Evolutionary conservation across 2,329 filamentous ascomycete species (phyloP).

Genomic region (Colletotrichum tabaci): DNA sequence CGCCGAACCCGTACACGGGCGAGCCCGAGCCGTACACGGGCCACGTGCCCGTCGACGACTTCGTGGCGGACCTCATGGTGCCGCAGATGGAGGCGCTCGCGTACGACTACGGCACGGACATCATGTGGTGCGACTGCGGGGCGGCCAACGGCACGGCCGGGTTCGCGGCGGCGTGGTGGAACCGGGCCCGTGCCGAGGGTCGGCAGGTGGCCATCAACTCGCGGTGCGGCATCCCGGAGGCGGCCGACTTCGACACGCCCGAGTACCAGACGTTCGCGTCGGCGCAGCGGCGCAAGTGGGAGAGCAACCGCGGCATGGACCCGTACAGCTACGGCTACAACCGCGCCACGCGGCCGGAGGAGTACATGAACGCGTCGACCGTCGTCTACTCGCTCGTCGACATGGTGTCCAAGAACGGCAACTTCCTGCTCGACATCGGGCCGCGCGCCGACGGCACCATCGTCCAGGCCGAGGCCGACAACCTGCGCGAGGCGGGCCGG

Average conservation of each 20-base stretch:
- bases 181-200: constrained; percentile 53
- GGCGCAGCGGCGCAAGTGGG: constrained; percentile 66
- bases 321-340: constrained; percentile 74
- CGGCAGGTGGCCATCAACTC: constrained; percentile 69
- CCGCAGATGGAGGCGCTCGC: constrained; percentile 64
- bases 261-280: constrained; percentile 66
- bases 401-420: constrained; percentile 69
- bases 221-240: constrained; percentile 64
- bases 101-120: constrained; percentile 59
- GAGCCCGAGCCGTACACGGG: constrained; percentile 60
- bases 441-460: constrained; percentile 70
- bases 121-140: constrained; percentile 66
- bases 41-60: constrained; percentile 56
- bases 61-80: constrained; percentile 59
- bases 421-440: constrained; percentile 70
- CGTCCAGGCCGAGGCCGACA: constrained; percentile 61
- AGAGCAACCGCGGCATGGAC: constrained; percentile 72
- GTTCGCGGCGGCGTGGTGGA: constrained; percentile 61
- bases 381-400: constrained; percentile 66
- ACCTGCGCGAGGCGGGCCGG: constrained; percentile 64
- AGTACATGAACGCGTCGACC: constrained; percentile 67
- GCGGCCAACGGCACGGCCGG: constrained; percentile 58
- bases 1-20: constrained; percentile 60
- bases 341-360: constrained; percentile 62
- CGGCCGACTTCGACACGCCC: constrained; percentile 71